Base-by-base conservation (phyloP, 805 yeast species). In the Saccharomycopsis sp. region DNA sequence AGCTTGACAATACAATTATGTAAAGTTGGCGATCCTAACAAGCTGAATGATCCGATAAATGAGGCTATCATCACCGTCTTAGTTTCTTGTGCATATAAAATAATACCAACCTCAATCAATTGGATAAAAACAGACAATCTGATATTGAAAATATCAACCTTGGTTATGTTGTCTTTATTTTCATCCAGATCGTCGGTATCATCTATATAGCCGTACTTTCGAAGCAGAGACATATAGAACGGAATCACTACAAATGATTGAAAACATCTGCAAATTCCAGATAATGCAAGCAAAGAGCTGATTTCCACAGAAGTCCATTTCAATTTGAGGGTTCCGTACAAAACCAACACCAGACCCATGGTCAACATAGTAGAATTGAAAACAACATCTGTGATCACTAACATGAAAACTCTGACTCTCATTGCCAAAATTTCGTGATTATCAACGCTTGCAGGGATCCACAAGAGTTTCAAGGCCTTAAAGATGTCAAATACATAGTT, bases 1-100 rank as follows among this genome's bases (percentile, higher is more conserved):
- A 54, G 83, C 67, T 87, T 87, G 56, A 84, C 75, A 9, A 86
- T 70, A 1, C 87, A 63, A 0, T 86, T 76, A 65, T 82, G 85
- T 9, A 85, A 62, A 0, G 85, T 75, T 0, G 94, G 93, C 0
- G 81, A 72, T 0, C 77, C 73, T 2, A 83, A 57, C 0, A 84
- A 72, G 1, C 84, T 81, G 47, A 84, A 65, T 0, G 85, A 70
- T 2, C 77, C 70, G 12, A 83, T 66, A 0, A 72, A 41, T 0
- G 75, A 70, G 23, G 72, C 71, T 0, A 66, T 42, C 47, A 76
- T 67, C 42, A 78, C 73, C n/a, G 66, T 34, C 1, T 59, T 24
- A 0, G 73, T 64, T 0, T 68, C 64, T 1, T 61, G 60, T 0
- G 80, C 72, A 2, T 72, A 38, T 1, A 75, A 68, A 23, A 77